Evolutionary conservation across 306 rosid species (phyloP).

Genomic region (Ormosia semicastrata): DNA sequence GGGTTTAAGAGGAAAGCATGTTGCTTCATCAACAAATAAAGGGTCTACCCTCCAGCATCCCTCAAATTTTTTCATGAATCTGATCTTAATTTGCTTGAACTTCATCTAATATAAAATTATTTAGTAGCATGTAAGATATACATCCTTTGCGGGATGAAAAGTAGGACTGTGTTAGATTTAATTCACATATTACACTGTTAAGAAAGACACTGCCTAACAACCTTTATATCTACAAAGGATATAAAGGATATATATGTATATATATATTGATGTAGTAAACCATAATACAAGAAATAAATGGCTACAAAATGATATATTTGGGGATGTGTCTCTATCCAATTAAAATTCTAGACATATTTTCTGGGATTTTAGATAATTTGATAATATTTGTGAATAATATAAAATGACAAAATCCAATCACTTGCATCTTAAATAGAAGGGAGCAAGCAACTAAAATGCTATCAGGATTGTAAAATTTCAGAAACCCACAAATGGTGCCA

Average conservation of each 20-base stretch:
- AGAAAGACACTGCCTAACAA: not conserved
- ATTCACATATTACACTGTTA: not conserved
- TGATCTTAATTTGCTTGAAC: conserved; percentile 86
- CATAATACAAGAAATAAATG: not conserved
- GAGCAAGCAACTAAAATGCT: not conserved
- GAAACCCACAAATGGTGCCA: not conserved
- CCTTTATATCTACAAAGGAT: not conserved
- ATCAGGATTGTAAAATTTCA: not conserved
- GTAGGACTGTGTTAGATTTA: not conserved
- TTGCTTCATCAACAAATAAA: conserved; percentile 74
- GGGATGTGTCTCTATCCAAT: not conserved
- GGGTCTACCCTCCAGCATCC: conserved; percentile 97
- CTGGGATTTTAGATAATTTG: not conserved
- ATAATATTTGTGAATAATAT: not conserved
- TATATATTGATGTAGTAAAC: not conserved
- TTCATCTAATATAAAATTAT: conserved; percentile 62
- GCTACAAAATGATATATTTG: not conserved
- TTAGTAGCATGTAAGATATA: conserved; percentile 21
- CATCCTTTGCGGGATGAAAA: not conserved
- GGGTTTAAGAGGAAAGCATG: conserved; percentile 71
- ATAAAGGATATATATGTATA: too few species aligned
- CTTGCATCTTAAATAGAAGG: conserved; percentile 3
- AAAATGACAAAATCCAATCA: conserved; percentile 2
- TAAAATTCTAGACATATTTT: not conserved
- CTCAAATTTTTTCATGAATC: conserved; percentile 92